These are phyloP conservation scores for Arachnopeziza araneosa DNA, from an alignment of 2,329 filamentous ascomycete genomes.

Conservation along the genomic window DNA sequence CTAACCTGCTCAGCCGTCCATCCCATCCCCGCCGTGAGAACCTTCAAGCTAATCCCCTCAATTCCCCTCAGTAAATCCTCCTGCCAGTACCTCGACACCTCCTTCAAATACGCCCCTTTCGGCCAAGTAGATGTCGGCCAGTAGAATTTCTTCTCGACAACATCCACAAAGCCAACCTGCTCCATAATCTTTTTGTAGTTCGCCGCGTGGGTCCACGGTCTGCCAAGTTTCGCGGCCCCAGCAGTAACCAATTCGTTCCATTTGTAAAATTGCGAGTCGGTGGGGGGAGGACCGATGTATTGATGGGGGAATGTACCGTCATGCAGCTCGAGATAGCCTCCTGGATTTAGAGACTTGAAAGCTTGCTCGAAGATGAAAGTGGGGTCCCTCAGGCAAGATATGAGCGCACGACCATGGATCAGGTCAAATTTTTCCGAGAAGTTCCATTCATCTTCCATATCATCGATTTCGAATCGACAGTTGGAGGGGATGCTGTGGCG, in stretches of 20 bases:
- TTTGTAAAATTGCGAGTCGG: background rate
- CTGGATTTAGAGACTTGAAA: conserved; percentile 1
- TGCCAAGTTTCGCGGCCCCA: conserved; percentile 1
- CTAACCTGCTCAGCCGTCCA: conserved; percentile 24
- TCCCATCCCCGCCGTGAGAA: conserved; percentile 23
- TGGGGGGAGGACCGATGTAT: conserved; percentile 4
- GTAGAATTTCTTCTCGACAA: conserved; percentile 15
- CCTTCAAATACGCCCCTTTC: conserved; percentile 24
- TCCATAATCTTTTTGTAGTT: conserved; percentile 1
- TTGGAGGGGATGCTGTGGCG: conserved; percentile 37
- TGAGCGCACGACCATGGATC: conserved; percentile 44
- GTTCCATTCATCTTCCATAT: conserved; percentile 45
- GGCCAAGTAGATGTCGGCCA: conserved; percentile 25
- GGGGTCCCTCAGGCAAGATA: conserved; percentile 6
- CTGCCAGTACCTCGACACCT: conserved; percentile 17
- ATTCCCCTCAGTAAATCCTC: conserved; percentile 17
- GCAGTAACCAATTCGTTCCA: conserved; percentile 1
- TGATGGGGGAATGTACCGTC: conserved; percentile 2
- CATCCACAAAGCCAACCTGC: conserved; percentile 2
- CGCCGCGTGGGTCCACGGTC: background rate
- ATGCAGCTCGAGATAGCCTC: conserved; percentile 14
- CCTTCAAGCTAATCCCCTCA: conserved; percentile 16
- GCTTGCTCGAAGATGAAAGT: background rate
- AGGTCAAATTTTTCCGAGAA: conserved; percentile 42
- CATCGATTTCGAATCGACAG: conserved; percentile 46